These are phyloP conservation scores for Exophiala sp. DNA, from an alignment of 2,329 filamentous ascomycete species.

Conservation along the genomic window DNA sequence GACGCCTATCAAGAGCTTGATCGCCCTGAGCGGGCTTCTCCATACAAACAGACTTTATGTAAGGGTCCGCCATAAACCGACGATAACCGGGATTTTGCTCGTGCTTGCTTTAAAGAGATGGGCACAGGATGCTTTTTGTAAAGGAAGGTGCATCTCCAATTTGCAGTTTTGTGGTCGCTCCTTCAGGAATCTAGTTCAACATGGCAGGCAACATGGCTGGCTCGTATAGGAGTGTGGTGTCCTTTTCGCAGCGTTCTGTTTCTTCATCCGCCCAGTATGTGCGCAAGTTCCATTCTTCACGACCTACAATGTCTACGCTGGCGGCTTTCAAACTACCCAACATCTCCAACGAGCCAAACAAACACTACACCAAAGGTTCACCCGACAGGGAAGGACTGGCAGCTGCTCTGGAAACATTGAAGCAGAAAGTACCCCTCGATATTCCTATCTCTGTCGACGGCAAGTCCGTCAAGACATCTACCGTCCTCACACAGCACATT, in stretches of 20 bases:
- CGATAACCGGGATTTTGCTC: conserved; percentile 5
- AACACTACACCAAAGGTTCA: conserved; percentile 84
- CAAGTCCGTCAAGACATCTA: conserved; percentile 68
- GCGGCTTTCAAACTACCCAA: conserved; percentile 85
- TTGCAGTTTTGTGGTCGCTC: too few relatives aligned
- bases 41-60: background rate
- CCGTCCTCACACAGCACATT: conserved; percentile 69
- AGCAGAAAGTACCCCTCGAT: conserved; percentile 66
- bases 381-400: conserved; percentile 72
- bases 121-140: background rate
- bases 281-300: conserved; percentile 15
- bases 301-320: conserved; percentile 53
- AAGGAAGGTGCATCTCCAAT: background rate
- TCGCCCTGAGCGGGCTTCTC: conserved; percentile 13
- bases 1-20: conserved; percentile 3
- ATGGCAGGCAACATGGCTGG: conserved; percentile 21
- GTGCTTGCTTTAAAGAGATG: background rate
- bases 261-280: conserved; percentile 5
- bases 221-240: conserved; percentile 13
- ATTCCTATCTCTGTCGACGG: conserved; percentile 82
- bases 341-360: conserved; percentile 91
- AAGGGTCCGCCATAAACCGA: conserved; percentile 10
- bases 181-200: background rate
- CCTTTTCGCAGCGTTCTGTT: conserved; percentile 9
- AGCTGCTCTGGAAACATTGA: conserved; percentile 67